Base-by-base conservation (phyloP, 192 early-diverging fungal species). In the Helicostylum pulchrum region DNA sequence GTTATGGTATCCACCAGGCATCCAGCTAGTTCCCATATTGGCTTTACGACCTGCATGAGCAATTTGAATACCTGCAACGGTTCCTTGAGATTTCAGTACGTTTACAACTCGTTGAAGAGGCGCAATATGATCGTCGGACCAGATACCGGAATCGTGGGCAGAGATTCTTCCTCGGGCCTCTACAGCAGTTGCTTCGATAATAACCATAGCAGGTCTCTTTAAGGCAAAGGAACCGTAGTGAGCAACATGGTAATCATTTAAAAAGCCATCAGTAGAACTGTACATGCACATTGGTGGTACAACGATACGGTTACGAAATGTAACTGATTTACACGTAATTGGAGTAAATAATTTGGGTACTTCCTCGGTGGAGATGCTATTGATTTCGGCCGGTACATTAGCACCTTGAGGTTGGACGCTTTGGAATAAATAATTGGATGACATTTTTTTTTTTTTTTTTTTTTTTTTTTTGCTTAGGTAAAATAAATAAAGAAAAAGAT, bases 281-380 rank as follows among this genome's bases (percentile, higher is more conserved):
- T 90, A 92, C 83, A 81, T 85, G 78, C 91, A 92, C 92, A 93
- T 94, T 44, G 93, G 93, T n/a, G 89, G 82, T 45, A 92, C 86
- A 4, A 75, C 78, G n/a, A 90, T 69, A n/a, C 91, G 83, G 75
- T 95, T 95, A 48, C 88, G 87, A 63, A 93, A 77, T 6, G 82
- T 88, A 53, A 89, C 52, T 1, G 72, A 71, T 56, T 89, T 85
- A 66, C 92, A 71, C 0, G 68, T 84, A 43, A 93, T 71, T 0
- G 94, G 92, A 61, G 79, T 70, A 73, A 89, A 92, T 10, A 93
- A 75, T 46, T 74, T 73, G 53, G 59, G 54, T 0, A 0, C 4
- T 30, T 53, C 6, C 0, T 32, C 17, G 34, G 36, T 39, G 1
- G 36, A 9, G 46, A 48, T 48, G n/a, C 17, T 19, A 5, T 48